Conservation (phyloP, 2,329 filamentous ascomycete species). For the Pseudohalonectria lignicola region DNA sequence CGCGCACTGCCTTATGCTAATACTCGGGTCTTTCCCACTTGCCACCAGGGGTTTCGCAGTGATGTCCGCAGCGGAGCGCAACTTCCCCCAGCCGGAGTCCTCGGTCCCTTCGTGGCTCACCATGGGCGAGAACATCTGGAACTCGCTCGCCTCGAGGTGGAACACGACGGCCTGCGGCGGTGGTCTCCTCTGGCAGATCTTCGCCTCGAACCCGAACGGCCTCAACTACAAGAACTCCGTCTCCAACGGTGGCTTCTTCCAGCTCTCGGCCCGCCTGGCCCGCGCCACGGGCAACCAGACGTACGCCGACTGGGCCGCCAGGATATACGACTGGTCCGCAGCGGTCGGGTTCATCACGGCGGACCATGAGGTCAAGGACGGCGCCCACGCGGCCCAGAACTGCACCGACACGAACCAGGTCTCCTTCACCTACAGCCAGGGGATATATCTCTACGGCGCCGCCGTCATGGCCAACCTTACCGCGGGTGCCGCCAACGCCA, state of each 20-base stretch:
- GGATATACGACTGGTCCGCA: constrained; percentile 55
- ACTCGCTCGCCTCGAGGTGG: constrained; percentile 61
- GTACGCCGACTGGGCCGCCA: constrained; percentile 55
- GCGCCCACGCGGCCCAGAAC: constrained; percentile 40
- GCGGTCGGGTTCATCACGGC: constrained; percentile 44
- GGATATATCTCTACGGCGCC: constrained; percentile 54
- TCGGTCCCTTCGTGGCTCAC: constrained; percentile 52
- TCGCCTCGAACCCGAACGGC: constrained; percentile 58
- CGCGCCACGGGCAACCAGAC: constrained; percentile 56
- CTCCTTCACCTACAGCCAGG: constrained; percentile 56
- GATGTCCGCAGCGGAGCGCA: constrained; percentile 57
- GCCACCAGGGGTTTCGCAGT: constrained; percentile 54
- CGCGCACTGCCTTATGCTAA: too few relatives aligned
- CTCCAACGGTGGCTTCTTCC: constrained; percentile 74
- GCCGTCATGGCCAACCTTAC: constrained; percentile 54
- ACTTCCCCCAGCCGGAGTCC: constrained; percentile 50
- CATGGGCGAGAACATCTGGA: constrained; percentile 61
- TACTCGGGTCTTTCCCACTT: too few relatives aligned
- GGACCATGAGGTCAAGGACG: constrained; percentile 49
- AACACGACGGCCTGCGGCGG: constrained; percentile 56
- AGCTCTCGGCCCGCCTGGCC: constrained; percentile 65
- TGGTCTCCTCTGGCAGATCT: constrained; percentile 76
- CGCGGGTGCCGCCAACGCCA: constrained; percentile 37
- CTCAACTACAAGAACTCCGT: constrained; percentile 77
- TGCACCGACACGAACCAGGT: constrained; percentile 41